Percentiles rank a stretch among this genome's conserved stretches.
phyloP scores from a whole-genome alignment of 2,329 filamentous ascomycete species.

The Hirsutella rhossiliensis region DNA sequence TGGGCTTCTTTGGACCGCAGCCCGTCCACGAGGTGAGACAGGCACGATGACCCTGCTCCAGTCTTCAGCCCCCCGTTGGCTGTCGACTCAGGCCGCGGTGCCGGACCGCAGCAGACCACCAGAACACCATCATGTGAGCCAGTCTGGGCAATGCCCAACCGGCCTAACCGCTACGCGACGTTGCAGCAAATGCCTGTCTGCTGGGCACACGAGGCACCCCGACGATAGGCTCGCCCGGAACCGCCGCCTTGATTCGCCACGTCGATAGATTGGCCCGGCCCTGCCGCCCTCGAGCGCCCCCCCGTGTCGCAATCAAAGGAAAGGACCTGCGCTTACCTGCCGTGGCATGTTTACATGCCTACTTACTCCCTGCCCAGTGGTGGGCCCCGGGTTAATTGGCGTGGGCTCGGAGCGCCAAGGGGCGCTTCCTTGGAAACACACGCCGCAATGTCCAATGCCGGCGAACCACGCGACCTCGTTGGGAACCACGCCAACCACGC shows the following conservation, averaged over 20 bases:
- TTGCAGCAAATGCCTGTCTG: neutral
- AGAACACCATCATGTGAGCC: constrained; percentile 7
- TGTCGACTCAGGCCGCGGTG: constrained; percentile 3
- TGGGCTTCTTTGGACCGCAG: constrained; percentile 1
- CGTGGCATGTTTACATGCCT: neutral
- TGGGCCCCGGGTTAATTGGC: neutral
- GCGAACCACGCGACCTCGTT: constrained; percentile 16
- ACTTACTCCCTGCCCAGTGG: neutral
- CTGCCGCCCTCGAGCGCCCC: no score
- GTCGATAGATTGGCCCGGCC: neutral
- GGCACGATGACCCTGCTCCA: constrained; percentile 9
- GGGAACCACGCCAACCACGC: constrained; percentile 10
- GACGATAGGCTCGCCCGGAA: neutral
- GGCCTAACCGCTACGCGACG: neutral
- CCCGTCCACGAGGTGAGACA: constrained; percentile 12
- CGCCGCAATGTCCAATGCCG: constrained; percentile 16
- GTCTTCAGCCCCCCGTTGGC: constrained; percentile 5
- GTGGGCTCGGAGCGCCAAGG: neutral
- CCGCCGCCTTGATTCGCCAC: neutral
- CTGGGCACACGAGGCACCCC: neutral
- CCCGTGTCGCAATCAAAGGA: neutral
- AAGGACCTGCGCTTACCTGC: neutral
- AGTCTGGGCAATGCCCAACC: neutral
- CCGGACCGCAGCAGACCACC: constrained; percentile 6
- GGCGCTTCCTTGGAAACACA: neutral